Evolutionary conservation across 2,329 filamentous ascomycete species (phyloP), one percentile per base, ranked within the genome.

Genomic region (Dactylellina haptotyla): DNA sequence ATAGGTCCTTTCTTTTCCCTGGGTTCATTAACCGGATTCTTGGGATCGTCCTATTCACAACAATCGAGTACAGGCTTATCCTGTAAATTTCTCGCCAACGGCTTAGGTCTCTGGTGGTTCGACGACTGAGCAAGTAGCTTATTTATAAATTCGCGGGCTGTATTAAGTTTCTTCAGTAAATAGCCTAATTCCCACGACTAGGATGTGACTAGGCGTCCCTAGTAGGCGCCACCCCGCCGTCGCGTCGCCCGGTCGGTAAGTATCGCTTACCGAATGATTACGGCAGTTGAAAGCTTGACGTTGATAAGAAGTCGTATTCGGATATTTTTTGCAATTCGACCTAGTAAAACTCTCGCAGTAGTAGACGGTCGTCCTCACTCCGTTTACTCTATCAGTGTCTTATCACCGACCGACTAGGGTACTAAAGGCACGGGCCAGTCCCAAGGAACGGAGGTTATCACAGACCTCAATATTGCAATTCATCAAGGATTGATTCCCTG

Each of bases 281-380:
- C 54, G n/a, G 30, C 41, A 34, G 25, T 30, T 48, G 18, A 57
- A 50, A 66, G 51, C 62, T 66, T 54, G 30, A 37, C 23, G 20
- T 30, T 14, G 30, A 63, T 10, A 18, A 25, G 34, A 5, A 18
- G n/a, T 66, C 62, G 62, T 66, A 66, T 66, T 66, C 62, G 51
- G 41, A 58, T 48, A 66, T 58, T 57, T 46, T 43, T 50, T 28
- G 20, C 23, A 16, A 25, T 28, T 16, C 23, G n/a, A 32, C 3
- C 41, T 10, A 32, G 26, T 28, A 50, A 9, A 26, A 12, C 20
- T 10, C 45, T 20, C 20, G 4, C 3, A 46, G 16, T 4, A 6
- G 32, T 46, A 2, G 5, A 10, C n/a, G n/a, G 16, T 4, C 18
- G 18, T 10, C 5, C 12, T 4, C 23, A 10, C 16, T 20, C 41